Evolutionary conservation across 139 green algal genomes (phyloP).

Genomic region (Asterochloris erici): DNA sequence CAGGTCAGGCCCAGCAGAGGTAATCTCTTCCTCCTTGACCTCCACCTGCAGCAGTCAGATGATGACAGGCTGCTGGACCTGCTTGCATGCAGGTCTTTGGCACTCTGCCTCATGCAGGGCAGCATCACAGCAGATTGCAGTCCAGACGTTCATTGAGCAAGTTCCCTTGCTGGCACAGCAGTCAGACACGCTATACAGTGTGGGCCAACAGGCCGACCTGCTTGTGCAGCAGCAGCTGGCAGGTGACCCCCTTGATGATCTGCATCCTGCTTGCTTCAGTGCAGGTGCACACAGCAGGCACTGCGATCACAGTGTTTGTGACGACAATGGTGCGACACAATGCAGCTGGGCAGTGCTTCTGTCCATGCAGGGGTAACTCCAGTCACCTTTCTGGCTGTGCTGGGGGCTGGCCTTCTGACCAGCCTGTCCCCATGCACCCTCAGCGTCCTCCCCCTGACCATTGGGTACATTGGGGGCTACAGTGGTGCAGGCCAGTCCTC

Average conservation of each 20-base stretch:
- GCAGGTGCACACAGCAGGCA: not conserved
- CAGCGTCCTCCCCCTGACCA: slow-evolving; percentile 82
- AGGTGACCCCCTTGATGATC: not conserved
- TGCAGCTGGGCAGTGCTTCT: not conserved
- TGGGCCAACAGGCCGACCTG: slow-evolving; percentile 5
- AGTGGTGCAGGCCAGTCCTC: not conserved
- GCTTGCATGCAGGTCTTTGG: no score
- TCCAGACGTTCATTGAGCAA: no score
- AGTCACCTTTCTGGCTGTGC: slow-evolving; percentile 60
- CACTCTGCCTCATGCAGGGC: no score
- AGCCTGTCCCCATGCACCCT: slow-evolving; percentile 92
- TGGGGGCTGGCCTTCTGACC: slow-evolving; percentile 85
- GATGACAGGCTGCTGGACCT: no score
- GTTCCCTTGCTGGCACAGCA: no score
- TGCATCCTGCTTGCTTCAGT: not conserved
- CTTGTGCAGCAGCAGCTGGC: slow-evolving; percentile 22
- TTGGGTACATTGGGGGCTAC: slow-evolving; percentile 90
- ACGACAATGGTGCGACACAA: not conserved
- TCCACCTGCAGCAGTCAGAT: no score
- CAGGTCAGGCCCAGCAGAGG: no score
- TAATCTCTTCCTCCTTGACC: no score
- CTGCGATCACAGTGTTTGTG: not conserved
- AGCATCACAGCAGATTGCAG: no score
- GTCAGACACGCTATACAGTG: slow-evolving; percentile 4
- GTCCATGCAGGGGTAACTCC: slow-evolving; percentile 53